Evolutionary conservation across 2,329 filamentous ascomycete genomes (phyloP).

Genomic region (Arthrobotrys entomopaga): DNA sequence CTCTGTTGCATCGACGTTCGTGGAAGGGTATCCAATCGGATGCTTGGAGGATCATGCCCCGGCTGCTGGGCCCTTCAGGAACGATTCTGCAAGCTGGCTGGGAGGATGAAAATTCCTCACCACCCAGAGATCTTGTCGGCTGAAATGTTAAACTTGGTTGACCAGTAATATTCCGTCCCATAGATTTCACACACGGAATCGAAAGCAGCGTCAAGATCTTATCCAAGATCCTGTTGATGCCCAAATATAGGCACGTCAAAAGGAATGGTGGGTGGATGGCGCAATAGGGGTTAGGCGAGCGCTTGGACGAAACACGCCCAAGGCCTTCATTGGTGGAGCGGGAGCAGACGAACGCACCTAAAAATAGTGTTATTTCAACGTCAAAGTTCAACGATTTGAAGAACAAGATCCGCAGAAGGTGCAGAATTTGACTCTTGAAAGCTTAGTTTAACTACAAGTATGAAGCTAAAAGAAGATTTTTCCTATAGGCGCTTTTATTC

Average conservation of each 20-base stretch:
- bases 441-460: not conserved
- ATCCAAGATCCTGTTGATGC: slow-evolving; percentile 27
- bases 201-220: slow-evolving; percentile 22
- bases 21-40: slow-evolving; percentile 21
- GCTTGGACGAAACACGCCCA: slow-evolving; percentile 52
- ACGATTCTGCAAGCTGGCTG: slow-evolving; percentile 5
- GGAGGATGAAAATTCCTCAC: not conserved
- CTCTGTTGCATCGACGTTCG: not conserved
- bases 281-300: slow-evolving; percentile 51
- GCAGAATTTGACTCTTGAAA: slow-evolving; percentile 8
- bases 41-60: slow-evolving; percentile 3
- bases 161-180: slow-evolving; percentile 42
- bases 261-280: slow-evolving; percentile 30
- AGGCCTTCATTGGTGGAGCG: slow-evolving; percentile 37
- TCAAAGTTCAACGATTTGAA: slow-evolving; percentile 5
- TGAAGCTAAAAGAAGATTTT: not conserved
- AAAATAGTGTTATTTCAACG: slow-evolving; percentile 32
- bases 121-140: slow-evolving; percentile 3
- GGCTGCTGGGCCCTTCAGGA: not conserved
- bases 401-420: not conserved
- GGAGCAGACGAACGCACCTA: slow-evolving; percentile 47
- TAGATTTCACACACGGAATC: slow-evolving; percentile 21
- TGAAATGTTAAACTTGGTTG: not conserved
- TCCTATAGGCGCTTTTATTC: not conserved
- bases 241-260: slow-evolving; percentile 46